A percentile compares a stretch with the other conserved stretches of the same genome.
These are phyloP conservation scores for Akanthomyces dipterigenus DNA, from an alignment of 2,329 filamentous ascomycete species.

Conservation along the genomic window DNA sequence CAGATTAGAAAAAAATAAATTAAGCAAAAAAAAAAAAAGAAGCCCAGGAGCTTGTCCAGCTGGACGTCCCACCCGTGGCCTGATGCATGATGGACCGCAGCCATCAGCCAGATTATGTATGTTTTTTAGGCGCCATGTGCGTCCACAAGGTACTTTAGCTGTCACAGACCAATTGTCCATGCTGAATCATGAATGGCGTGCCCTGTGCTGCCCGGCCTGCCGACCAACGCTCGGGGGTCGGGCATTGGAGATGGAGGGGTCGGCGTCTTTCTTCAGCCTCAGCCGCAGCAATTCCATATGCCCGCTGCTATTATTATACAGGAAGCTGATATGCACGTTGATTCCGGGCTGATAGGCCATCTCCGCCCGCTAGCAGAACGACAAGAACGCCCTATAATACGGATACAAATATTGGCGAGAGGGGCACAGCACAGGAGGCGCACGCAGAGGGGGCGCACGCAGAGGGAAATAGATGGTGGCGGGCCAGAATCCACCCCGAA, in stretches of 20 bases:
- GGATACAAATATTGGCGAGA: too few relatives aligned
- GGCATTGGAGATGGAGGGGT: background rate
- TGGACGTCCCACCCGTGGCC: background rate
- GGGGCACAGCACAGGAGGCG: too few relatives aligned
- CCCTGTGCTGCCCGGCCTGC: too few relatives aligned
- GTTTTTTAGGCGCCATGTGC: background rate
- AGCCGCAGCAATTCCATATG: too few relatives aligned
- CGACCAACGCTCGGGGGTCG: too few relatives aligned
- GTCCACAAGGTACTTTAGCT: background rate
- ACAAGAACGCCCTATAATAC: background rate
- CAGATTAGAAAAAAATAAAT: background rate
- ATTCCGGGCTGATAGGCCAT: background rate
- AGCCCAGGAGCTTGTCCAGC: background rate
- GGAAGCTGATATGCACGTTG: background rate
- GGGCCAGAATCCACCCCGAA: background rate
- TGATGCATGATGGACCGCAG: background rate
- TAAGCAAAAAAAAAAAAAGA: too few relatives aligned
- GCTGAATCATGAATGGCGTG: too few relatives aligned
- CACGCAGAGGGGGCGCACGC: too few relatives aligned
- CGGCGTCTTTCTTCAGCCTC: background rate
- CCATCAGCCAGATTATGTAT: background rate
- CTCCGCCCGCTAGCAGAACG: background rate
- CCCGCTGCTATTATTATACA: background rate
- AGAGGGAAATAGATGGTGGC: conserved; percentile 2
- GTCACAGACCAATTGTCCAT: too few relatives aligned